Base-by-base conservation (phyloP, 2,329 filamentous ascomycete genomes). In the Ascochyta rabiei region DNA sequence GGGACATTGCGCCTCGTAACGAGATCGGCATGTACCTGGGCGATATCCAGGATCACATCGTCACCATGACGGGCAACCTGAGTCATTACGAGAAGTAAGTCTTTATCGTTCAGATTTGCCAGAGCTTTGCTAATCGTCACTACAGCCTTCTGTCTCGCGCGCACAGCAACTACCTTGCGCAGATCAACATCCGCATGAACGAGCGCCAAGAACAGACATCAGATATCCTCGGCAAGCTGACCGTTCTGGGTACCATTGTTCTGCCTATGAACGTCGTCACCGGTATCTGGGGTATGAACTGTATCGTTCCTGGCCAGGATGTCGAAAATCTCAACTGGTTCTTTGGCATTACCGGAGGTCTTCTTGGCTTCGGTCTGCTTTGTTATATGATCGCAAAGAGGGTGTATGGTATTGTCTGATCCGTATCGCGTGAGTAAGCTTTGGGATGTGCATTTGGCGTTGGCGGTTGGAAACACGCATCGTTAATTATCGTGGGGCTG, bases 231-330 rank as follows among this genome's bases (percentile, higher is more conserved):
- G 93, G 93, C 60, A 96, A 95, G 75, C 84, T 99, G 56, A 98
- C 95, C 0, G 95, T 99, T 1, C 82, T 99, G 1, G 95, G 95
- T 61, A 99, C 95, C 6, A 98, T 99, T 64, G 93, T 99, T 3
- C 80, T 99, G 52, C 95, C 95, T 10, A 96, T 99, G 93, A 99
- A 99, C 74, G 96, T 99, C 72, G 93, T 99, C 68, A 98, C 95
- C 2, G 95, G 95, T 64, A 86, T 98, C 68, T 99, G 93, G 93
- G 95, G 93, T 46, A 98, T 98, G 93, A 99, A 99, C 50, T 74
- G 65, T 31, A 91, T 91, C 81, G 95, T 99, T 0, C 95, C 95
- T 0, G 95, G 95, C 1, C 93, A 98, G 75, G 89, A 93, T 40
- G 80, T 87, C 55, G 91, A 96, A 61, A 89, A 89, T 43, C 56